These are phyloP conservation scores for Amanita rimosa DNA, from an alignment of 768 basidiomycete genomes.

Conservation along the genomic window DNA sequence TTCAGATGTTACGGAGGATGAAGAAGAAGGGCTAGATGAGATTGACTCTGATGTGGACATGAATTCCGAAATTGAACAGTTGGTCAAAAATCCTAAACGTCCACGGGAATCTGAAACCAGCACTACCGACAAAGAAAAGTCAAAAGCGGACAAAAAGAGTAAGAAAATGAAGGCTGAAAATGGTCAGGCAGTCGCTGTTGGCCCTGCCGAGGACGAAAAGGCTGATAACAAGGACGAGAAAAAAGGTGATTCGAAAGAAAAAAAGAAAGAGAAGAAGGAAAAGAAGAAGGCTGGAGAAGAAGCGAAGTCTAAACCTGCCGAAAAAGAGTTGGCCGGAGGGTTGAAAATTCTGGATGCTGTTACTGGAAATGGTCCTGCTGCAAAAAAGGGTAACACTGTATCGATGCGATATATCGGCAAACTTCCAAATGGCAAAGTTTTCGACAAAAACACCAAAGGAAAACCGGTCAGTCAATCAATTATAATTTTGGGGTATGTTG, in stretches of 20 bases:
- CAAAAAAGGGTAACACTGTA: constrained; percentile 77
- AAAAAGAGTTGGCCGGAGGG: constrained; percentile 54
- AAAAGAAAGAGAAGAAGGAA: constrained; percentile 21
- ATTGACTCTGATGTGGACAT: constrained; percentile 81
- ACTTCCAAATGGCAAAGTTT: constrained; percentile 60
- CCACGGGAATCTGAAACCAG: constrained; percentile 48
- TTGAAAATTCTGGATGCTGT: constrained; percentile 70
- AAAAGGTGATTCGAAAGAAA: constrained; percentile 19
- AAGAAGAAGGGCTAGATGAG: constrained; percentile 56
- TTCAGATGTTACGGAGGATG: constrained; percentile 40
- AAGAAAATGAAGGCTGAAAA: constrained; percentile 69
- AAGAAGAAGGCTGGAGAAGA: constrained; percentile 16
- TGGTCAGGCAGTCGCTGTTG: constrained; percentile 21
- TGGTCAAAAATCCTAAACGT: constrained; percentile 51
- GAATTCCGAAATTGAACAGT: constrained; percentile 35
- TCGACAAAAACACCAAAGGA: constrained; percentile 77
- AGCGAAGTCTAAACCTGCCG: constrained; percentile 17
- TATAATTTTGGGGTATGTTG: background rate
- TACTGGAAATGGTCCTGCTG: constrained; percentile 72
- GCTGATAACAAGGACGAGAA: constrained; percentile 16
- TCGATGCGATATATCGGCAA: constrained; percentile 93
- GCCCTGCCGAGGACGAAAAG: constrained; percentile 33
- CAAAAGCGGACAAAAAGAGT: constrained; percentile 56
- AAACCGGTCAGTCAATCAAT: constrained; percentile 52
- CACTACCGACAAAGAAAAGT: constrained; percentile 22